Evolutionary conservation across 257 asterid genomes (phyloP), one percentile per base, ranked within the genome.

Genomic region (Leptodermis oblonga): DNA sequence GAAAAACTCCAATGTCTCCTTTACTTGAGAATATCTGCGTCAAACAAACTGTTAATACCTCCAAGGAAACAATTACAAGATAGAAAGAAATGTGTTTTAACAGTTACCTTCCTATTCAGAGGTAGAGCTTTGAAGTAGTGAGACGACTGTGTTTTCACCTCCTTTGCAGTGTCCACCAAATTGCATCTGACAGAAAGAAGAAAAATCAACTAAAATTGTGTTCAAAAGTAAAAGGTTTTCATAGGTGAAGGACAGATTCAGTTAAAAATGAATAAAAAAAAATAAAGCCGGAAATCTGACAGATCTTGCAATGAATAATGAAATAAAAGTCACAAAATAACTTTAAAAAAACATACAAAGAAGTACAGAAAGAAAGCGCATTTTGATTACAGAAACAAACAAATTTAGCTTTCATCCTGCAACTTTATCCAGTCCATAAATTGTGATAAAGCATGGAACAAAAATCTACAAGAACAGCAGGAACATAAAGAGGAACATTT

Each of bases 91-190:
- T 51, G 20, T 8, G n/a, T 23, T 14, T 15, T 26, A 15, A 30
- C 41, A 30, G 67, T 59, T 25, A 87, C 98, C 96, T 93, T 90
- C 81, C 84, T 88, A 73, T 85, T 87, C 45, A 88, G 86, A 58
- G 95, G 88, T 66, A 83, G 94, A 83, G 96, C 94, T 83, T 85
- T 90, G 70, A 90, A 90, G 82, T 85, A 67, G 78, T 83, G 86
- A 62, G 84, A 79, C 42, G 75, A 36, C 67, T 67, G 80, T 14
- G 78, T 49, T 52, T 70, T 84, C 72, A 81, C 88, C 53, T 65
- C 73, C 79, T 74, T 88, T 55, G 81, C 71, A 42, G 76, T 48
- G 81, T 75, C 83, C 76, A 72, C 31, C 49, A 67, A 41, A 74
- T 77, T 81, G 68, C 81, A 66, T 76, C 87, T 84, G 83, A 43